A percentile compares a stretch with the other conserved stretches of the same genome.
These are phyloP conservation scores for Penicillium frequentans DNA, from an alignment of 2,329 filamentous ascomycete species.

Conservation along the genomic window DNA sequence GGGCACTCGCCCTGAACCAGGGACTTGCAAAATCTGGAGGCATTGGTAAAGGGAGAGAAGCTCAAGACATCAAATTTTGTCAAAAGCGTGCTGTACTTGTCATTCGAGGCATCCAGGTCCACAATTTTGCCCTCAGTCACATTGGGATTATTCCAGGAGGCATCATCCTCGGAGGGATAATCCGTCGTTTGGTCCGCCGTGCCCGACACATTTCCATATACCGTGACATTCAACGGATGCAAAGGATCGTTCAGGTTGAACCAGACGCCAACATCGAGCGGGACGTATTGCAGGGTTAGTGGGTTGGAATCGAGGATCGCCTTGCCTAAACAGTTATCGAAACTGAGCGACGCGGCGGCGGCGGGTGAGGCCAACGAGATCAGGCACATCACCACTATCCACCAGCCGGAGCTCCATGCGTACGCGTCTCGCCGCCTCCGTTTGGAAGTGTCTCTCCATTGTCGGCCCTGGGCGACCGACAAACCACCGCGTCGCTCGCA, in stretches of 20 bases:
- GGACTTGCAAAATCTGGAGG: slow-evolving; percentile 65
- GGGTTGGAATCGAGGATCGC: slow-evolving; percentile 61
- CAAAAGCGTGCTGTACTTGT: slow-evolving; percentile 71
- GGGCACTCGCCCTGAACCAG: slow-evolving; percentile 67
- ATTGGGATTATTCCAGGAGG: slow-evolving; percentile 63
- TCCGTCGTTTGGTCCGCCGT: slow-evolving; percentile 50
- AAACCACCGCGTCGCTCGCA: slow-evolving; percentile 8
- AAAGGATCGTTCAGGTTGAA: slow-evolving; percentile 64
- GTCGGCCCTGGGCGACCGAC: slow-evolving; percentile 12
- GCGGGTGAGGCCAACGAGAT: slow-evolving; percentile 40
- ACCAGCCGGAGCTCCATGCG: slow-evolving; percentile 8
- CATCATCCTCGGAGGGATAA: slow-evolving; percentile 61
- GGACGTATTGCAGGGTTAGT: slow-evolving; percentile 73
- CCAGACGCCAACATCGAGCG: slow-evolving; percentile 69
- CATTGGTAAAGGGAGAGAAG: slow-evolving; percentile 66
- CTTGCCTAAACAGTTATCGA: slow-evolving; percentile 76
- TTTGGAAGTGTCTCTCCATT: slow-evolving; percentile 25
- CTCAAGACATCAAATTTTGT: slow-evolving; percentile 71
- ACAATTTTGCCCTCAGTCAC: slow-evolving; percentile 75
- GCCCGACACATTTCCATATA: slow-evolving; percentile 91
- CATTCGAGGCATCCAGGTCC: slow-evolving; percentile 57
- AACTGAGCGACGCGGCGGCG: slow-evolving; percentile 68
- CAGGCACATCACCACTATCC: slow-evolving; percentile 24
- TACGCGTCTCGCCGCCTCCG: slow-evolving; percentile 15
- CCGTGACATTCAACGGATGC: slow-evolving; percentile 71